Evolutionary conservation across 768 basidiomycete species (phyloP).

Genomic region (Trametes gibbosa): DNA sequence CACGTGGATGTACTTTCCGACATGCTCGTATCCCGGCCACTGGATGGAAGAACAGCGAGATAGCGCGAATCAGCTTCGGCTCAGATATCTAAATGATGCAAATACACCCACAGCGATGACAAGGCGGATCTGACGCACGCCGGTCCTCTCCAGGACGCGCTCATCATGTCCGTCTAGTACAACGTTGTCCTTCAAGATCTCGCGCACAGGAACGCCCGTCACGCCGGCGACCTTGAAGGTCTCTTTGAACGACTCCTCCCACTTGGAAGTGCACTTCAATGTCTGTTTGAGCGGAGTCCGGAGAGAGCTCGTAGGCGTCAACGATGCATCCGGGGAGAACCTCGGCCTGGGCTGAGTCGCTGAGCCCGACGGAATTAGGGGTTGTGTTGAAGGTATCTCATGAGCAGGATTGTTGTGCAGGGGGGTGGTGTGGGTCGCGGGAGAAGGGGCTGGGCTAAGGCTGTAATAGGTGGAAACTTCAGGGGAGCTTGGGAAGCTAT

Average conservation of each 20-base stretch:
- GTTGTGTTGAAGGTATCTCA: neutral
- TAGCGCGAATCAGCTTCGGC: neutral
- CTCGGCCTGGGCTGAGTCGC: neutral
- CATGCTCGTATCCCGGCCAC: slow-evolving; percentile 24
- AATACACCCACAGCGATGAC: slow-evolving; percentile 15
- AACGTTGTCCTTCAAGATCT: slow-evolving; percentile 2
- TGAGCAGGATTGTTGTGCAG: neutral
- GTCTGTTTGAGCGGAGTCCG: slow-evolving; percentile 12
- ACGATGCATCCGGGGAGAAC: neutral
- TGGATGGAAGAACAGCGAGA: neutral
- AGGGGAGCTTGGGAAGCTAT: neutral
- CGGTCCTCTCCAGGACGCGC: slow-evolving; percentile 11
- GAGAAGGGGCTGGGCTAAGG: neutral
- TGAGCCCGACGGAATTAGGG: neutral
- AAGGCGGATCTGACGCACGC: slow-evolving; percentile 17
- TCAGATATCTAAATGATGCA: neutral
- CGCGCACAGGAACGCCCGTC: slow-evolving; percentile 12
- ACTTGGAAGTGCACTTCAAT: neutral
- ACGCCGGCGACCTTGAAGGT: slow-evolving; percentile 7
- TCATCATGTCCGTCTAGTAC: slow-evolving; percentile 6
- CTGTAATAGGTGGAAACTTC: slow-evolving; percentile 2
- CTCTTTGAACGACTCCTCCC: neutral
- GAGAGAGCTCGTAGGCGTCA: neutral
- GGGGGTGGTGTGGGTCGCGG: neutral
- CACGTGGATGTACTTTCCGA: slow-evolving; percentile 18